Conservation (phyloP, 495 filamentous ascomycete species). For the Daldinia decipiens region DNA sequence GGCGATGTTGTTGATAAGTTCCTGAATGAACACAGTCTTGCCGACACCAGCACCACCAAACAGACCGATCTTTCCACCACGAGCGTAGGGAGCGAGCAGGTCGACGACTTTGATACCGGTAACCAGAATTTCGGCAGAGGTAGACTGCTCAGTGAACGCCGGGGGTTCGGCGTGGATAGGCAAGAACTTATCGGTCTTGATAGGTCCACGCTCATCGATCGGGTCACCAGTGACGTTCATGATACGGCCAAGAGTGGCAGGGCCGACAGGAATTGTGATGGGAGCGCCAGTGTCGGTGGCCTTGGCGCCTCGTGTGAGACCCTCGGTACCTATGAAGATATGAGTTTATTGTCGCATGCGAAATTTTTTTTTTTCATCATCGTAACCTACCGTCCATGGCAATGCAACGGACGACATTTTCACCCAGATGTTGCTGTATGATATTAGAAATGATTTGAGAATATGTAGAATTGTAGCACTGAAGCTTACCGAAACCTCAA, state of each 20-base stretch:
- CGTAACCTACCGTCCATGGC: slow-evolving; percentile 96
- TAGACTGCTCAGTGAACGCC: slow-evolving; percentile 91
- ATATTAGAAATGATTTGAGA: slow-evolving; percentile 51
- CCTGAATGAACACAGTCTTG: slow-evolving; percentile 99
- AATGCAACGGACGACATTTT: slow-evolving; percentile 99
- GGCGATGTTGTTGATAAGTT: slow-evolving; percentile 99
- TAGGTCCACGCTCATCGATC: slow-evolving; percentile 98
- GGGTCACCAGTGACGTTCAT: slow-evolving; percentile 99
- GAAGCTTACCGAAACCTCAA: slow-evolving; percentile 92
- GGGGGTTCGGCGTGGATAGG: slow-evolving; percentile 97
- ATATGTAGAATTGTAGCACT: slow-evolving; percentile 23
- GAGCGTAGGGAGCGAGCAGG: slow-evolving; percentile 96
- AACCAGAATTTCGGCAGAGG: slow-evolving; percentile 92
- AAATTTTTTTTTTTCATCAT: slow-evolving; percentile 22
- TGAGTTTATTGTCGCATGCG: slow-evolving; percentile 41
- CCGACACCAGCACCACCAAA: slow-evolving; percentile 99
- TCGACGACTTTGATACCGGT: slow-evolving; percentile 99
- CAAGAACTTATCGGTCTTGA: slow-evolving; percentile 86
- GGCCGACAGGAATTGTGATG: slow-evolving; percentile 97
- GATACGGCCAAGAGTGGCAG: slow-evolving; percentile 96
- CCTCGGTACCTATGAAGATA: slow-evolving; percentile 85
- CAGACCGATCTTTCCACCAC: slow-evolving; percentile 99
- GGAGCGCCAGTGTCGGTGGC: slow-evolving; percentile 90
- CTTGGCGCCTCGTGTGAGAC: slow-evolving; percentile 89
- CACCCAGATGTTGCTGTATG: slow-evolving; percentile 95